Evolutionary conservation across 2,329 filamentous ascomycete genomes (phyloP).

Genomic region (Ophiocordyceps sinensis): DNA sequence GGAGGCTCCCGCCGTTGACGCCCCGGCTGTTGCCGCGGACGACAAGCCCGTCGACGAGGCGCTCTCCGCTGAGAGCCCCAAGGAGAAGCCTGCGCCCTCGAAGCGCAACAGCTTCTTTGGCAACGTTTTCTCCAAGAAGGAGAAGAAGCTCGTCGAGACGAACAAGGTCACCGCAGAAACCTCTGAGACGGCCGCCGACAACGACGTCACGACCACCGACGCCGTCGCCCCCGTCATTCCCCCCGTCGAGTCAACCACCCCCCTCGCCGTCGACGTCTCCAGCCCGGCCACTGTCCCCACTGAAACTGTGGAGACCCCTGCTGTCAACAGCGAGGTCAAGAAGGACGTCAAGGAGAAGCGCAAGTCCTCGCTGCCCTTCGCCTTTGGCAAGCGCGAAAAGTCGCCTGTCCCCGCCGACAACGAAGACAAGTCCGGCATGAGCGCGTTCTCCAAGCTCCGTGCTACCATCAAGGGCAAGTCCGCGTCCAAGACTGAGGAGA

Average conservation of each 20-base stretch:
- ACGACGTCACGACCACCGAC: conserved; percentile 25
- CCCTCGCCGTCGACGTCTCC: conserved; percentile 39
- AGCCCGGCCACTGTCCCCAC: conserved; percentile 30
- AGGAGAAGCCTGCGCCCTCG: conserved; percentile 33
- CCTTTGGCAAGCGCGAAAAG: conserved; percentile 66
- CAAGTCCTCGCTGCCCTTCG: conserved; percentile 62
- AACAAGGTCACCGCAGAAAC: conserved; percentile 25
- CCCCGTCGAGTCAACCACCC: conserved; percentile 41
- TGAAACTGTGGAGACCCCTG: conserved; percentile 30
- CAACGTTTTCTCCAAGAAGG: conserved; percentile 34
- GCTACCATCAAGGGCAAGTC: conserved; percentile 38
- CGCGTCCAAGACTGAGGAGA: conserved; percentile 27
- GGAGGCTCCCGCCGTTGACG: conserved; percentile 18
- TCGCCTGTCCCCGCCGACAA: conserved; percentile 43
- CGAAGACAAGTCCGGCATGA: conserved; percentile 30
- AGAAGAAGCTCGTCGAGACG: conserved; percentile 41
- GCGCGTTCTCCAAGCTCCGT: conserved; percentile 46
- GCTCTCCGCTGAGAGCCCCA: conserved; percentile 24
- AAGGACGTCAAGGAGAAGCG: conserved; percentile 68
- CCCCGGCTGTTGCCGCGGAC: conserved; percentile 17
- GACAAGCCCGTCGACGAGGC: conserved; percentile 21
- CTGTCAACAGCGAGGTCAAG: conserved; percentile 38
- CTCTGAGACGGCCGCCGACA: conserved; percentile 27
- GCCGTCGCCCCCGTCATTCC: conserved; percentile 45
- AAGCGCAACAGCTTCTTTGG: conserved; percentile 47